Evolutionary conservation across 192 early-diverging fungal species (phyloP).

Genomic region (Coemansia erecta): DNA sequence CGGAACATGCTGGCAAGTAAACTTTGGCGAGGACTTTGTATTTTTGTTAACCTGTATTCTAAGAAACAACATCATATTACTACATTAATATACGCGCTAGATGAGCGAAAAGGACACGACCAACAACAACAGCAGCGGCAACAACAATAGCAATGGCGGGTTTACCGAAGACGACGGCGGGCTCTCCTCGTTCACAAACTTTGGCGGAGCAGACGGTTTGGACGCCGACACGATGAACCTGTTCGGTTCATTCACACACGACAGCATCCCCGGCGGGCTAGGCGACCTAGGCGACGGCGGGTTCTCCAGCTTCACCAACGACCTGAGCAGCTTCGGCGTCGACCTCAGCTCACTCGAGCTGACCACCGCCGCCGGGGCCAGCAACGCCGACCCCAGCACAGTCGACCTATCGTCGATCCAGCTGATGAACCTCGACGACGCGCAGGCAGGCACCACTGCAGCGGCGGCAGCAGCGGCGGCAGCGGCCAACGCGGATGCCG

Average conservation of each 20-base stretch:
- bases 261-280: slow-evolving; percentile 7
- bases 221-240: slow-evolving; percentile 32
- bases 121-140: slow-evolving; percentile 1
- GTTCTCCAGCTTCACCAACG: slow-evolving; percentile 18
- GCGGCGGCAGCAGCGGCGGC: too few relatives aligned
- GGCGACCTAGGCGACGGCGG: slow-evolving; percentile 1
- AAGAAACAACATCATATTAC: too few relatives aligned
- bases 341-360: slow-evolving; percentile 31
- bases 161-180: slow-evolving; percentile 13
- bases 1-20: too few relatives aligned
- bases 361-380: too few relatives aligned
- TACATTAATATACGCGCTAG: too few relatives aligned
- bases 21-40: too few relatives aligned
- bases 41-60: too few relatives aligned
- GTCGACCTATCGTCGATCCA: slow-evolving; percentile 44
- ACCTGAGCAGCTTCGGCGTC: slow-evolving; percentile 36
- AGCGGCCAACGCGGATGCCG: slow-evolving; percentile 24
- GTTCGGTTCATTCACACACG: slow-evolving; percentile 45
- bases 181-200: slow-evolving; percentile 28
- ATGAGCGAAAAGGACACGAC: too few relatives aligned
- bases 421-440: slow-evolving; percentile 31
- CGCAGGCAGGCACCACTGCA: too few relatives aligned
- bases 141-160: too few relatives aligned
- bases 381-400: background rate
- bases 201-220: slow-evolving; percentile 21